Evolutionary conservation across 805 yeast genomes (phyloP), one percentile per base, ranked within the genome.

Genomic region (Nematodospora valgi): DNA sequence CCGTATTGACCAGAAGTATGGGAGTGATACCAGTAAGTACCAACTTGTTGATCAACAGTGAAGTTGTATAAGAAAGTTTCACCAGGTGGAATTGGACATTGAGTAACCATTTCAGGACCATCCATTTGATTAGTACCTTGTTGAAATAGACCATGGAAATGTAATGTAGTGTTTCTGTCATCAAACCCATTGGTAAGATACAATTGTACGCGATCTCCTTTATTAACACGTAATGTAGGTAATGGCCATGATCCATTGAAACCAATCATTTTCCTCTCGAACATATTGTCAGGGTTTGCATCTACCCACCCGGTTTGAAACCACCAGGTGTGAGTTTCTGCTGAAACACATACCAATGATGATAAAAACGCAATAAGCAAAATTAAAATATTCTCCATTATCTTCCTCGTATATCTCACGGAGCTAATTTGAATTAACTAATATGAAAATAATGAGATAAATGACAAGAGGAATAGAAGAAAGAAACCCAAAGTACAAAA

Each of bases 21-120:
- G 20, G 98, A 86, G 62, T 93, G 98, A 71, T 91, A 93, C 98
- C 98, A 93, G 72, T 71, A 93, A 13, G 95, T 76, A 52, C 98
- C 98, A 39, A 71, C 78, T 63, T 93, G 96, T 43, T 76, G 70
- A 19, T 15, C 32, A 41, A 88, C 86, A 18, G 96, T 83, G 62
- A 93, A 93, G 69, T 91, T 88, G 71, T 93, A 93, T 44, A 81
- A 60, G 62, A 77, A 69, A 13, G 84, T 73, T 41, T 76, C 74
- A 36, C 84, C 84, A 5, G 94, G 83, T n/a, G 85, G 80, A 46
- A 87, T 81, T 19, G 96, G 95, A 72, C 98, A 93, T 63, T 91
- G 97, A 23, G 86, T 78, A 30, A 91, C 70, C 76, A 76, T 68
- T 50, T 83, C 84, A 11, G 96, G 94, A 40, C 98, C 98, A 59